Percentiles rank a stretch among this genome's conserved stretches.
Conservation (phyloP, 2,329 filamentous ascomycete genomes). For the Talaromyces atroroseus region DNA sequence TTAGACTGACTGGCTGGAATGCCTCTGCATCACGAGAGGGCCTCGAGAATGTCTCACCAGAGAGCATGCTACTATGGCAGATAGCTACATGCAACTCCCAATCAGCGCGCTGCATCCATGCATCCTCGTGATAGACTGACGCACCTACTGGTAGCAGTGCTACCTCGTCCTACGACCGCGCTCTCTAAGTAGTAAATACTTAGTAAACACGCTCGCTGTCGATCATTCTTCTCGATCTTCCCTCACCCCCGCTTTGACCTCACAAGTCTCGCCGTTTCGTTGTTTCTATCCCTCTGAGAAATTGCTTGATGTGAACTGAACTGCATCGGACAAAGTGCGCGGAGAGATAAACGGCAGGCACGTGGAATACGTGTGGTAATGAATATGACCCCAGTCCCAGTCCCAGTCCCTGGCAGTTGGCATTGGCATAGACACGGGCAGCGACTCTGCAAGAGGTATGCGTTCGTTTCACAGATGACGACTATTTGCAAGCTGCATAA, state of each 20-base stretch:
- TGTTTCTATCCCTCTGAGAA: too few species aligned
- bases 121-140: constrained; percentile 13
- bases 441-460: too few species aligned
- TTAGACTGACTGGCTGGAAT: neutral
- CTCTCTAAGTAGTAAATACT: neutral
- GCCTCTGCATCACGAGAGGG: neutral
- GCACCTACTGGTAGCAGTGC: constrained; percentile 11
- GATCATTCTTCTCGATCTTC: too few species aligned
- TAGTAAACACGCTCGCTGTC: too few species aligned
- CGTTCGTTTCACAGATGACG: neutral
- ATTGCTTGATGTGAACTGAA: too few species aligned
- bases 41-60: neutral
- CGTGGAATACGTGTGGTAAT: too few species aligned
- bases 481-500: neutral
- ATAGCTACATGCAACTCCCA: neutral
- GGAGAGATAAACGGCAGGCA: too few species aligned
- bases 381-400: too few species aligned
- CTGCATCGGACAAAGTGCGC: too few species aligned
- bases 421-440: too few species aligned
- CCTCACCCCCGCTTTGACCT: too few species aligned
- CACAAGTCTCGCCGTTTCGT: too few species aligned
- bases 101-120: constrained; percentile 6
- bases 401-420: constrained; percentile 3
- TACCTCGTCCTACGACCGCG: neutral
- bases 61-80: neutral